Base-by-base conservation (phyloP, 208 protist genomes). In the Naegleria fowleri region DNA sequence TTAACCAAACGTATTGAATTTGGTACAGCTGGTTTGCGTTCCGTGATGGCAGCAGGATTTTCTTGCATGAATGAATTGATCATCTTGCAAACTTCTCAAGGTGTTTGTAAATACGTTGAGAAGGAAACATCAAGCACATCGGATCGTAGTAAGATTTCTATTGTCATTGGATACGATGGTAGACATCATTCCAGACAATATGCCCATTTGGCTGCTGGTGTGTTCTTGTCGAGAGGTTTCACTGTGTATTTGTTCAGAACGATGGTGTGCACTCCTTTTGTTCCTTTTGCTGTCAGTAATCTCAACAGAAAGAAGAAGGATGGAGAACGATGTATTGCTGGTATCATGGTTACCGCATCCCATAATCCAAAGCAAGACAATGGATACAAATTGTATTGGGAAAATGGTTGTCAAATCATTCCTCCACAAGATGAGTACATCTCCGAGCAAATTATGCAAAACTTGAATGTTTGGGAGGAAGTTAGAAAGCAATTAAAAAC, bases 281-380 rank as follows among this genome's bases (percentile, higher is more conserved):
- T 99, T 51, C 94, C 97, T 22, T 97, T 95, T 85, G 93, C 93
- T 38, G 93, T 98, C 22, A 92, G 90, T 19, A 90, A 94, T 43
- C 93, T 93, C 84, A 55, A 89, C 40, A 79, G 29, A 79, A 75
- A 75, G 58, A 79, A 33, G 7, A 36, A 36, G 7, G n/a, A 33
- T 36, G 67, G 67, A 36, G 67, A 79, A 9, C 91, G 92, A 88
- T 95, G 93, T 39, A 86, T 95, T 5, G 96, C 94, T 29, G 98
- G 98, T 41, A 94, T 99, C 40, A 99, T 99, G 98, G 96, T 99
- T 51, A 99, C 98, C n/a, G 98, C 98, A 38, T 98, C 97, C 86
- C 99, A 99, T 94, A 99, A 99, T 94, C 98, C 99, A 25, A 99
- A 99, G 93, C 92, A 97, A 43, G 98, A 99, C 95, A 99, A 99